Base-by-base conservation (phyloP, 2,329 filamentous ascomycete genomes). In the Parastagonospora avenae region DNA sequence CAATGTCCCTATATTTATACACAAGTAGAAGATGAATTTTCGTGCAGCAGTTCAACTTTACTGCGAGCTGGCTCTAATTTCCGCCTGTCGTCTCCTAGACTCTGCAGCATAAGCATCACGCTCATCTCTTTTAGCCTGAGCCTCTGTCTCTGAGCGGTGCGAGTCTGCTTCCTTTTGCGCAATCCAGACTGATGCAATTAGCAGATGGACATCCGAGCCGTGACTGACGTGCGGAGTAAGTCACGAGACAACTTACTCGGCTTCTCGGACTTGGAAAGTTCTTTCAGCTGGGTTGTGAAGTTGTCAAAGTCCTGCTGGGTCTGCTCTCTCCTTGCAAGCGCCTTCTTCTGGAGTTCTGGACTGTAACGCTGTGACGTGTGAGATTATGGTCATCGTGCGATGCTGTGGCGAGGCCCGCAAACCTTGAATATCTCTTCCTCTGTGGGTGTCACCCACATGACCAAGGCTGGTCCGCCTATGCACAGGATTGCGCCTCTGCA, bases 211-310 rank as follows among this genome's bases (percentile, higher is more conserved):
- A 19, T 11, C 14, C 8, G 37, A 19, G 8, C 9, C 40, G 31
- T 45, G 14, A 32, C 5, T 42, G n/a, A 27, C n/a, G 27, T 16
- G 39, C 27, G 29, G 16, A 24, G 16, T 11, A 9, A 24, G 9
- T 40, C 16, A 36, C 19, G 41, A 19, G 10, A 36, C 35, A 11
- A 42, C 88, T 54, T 81, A 96, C 92, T 96, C 37, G 90, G 90
- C 77, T 93, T 96, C 70, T 96, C 88, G 11, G 89, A 94, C 78
- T 92, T 95, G 24, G 91, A 90, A 73, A 92, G 91, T 64, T 93
- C 85, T 80, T 96, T 97, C 70, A 99, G 76, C 64, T 87, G 86
- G 42, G 70, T 82, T 27, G 97, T 89, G 68, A 96, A 97, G 48
- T 92, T 84, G 69, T 97, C 90, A 64, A 96, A 96, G 52, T 97